Conservation (phyloP, 352 stramenopile species). For the Phytophthora constricta region DNA sequence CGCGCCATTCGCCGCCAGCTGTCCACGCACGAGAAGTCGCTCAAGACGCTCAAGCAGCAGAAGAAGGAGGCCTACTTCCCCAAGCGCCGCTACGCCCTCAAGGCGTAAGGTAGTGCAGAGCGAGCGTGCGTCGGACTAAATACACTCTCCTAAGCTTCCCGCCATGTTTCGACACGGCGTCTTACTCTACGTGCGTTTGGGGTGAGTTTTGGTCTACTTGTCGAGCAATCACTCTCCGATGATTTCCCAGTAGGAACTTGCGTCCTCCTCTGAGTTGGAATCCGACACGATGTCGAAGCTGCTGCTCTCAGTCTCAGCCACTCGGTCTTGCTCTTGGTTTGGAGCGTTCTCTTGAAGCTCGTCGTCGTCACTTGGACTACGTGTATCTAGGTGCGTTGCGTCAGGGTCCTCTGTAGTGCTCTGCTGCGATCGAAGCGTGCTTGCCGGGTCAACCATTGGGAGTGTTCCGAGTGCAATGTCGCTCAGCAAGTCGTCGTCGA, state of each 20-base stretch:
- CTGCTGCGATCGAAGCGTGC: constrained; percentile 65
- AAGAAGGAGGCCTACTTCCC: constrained; percentile 98
- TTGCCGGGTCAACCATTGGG: constrained; percentile 47
- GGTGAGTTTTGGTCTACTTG: background rate
- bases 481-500: constrained; percentile 64
- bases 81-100: constrained; percentile 97
- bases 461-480: constrained; percentile 52
- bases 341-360: constrained; percentile 16
- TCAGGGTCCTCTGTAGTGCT: constrained; percentile 40
- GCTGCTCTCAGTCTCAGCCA: constrained; percentile 13
- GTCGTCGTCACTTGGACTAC: constrained; percentile 28
- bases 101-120: constrained; percentile 91
- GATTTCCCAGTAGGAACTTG: constrained; percentile 32
- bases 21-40: constrained; percentile 93
- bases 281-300: constrained; percentile 67
- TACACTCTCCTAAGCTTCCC: constrained; percentile 77
- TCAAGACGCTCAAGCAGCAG: constrained; percentile 94
- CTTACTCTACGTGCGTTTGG: constrained; percentile 4
- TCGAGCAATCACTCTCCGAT: constrained; percentile 27
- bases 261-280: constrained; percentile 58
- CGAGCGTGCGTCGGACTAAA: constrained; percentile 55
- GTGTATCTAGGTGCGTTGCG: constrained; percentile 27
- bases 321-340: constrained; percentile 16
- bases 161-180: constrained; percentile 41
- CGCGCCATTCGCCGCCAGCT: constrained; percentile 97